A percentile compares a stretch with the other conserved stretches of the same genome.
These are phyloP conservation scores for Lentinula boryana DNA, from an alignment of 768 basidiomycete genomes.

Conservation along the genomic window DNA sequence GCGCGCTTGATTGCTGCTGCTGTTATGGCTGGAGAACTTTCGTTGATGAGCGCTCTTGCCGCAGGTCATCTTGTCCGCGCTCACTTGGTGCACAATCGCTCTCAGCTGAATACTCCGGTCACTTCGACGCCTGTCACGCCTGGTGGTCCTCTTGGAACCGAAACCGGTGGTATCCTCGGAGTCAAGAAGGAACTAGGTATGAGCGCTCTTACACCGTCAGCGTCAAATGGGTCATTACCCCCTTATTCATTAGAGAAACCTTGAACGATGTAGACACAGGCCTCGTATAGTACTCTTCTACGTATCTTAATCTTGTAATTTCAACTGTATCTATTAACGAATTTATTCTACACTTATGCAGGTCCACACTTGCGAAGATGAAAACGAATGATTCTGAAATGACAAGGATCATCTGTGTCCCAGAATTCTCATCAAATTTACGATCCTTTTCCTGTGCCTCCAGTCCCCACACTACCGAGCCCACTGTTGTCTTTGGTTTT, in stretches of 20 bases:
- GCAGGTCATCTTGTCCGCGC: constrained; percentile 93
- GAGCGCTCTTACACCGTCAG: constrained; percentile 22
- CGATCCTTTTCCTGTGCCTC: not conserved
- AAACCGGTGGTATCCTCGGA: constrained; percentile 6
- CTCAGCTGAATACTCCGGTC: constrained; percentile 73
- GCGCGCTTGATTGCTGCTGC: constrained; percentile 87
- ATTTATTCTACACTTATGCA: not conserved
- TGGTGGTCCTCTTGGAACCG: constrained; percentile 31
- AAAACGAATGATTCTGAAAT: no score
- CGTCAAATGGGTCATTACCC: constrained; percentile 34
- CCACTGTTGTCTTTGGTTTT: not conserved
- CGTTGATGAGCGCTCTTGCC: constrained; percentile 85
- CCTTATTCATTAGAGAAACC: constrained; percentile 27
- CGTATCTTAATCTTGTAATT: not conserved
- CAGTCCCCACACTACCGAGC: not conserved
- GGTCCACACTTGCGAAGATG: no score
- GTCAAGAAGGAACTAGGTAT: constrained; percentile 5
- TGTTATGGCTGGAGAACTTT: constrained; percentile 97
- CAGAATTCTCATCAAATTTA: not conserved
- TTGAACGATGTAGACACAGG: not conserved
- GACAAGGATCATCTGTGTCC: no score
- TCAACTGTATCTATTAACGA: constrained; percentile 1
- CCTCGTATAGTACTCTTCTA: not conserved
- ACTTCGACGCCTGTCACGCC: constrained; percentile 59
- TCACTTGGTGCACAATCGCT: constrained; percentile 89